Base-by-base conservation (phyloP, 768 basidiomycete species). In the Boletales sp. region DNA sequence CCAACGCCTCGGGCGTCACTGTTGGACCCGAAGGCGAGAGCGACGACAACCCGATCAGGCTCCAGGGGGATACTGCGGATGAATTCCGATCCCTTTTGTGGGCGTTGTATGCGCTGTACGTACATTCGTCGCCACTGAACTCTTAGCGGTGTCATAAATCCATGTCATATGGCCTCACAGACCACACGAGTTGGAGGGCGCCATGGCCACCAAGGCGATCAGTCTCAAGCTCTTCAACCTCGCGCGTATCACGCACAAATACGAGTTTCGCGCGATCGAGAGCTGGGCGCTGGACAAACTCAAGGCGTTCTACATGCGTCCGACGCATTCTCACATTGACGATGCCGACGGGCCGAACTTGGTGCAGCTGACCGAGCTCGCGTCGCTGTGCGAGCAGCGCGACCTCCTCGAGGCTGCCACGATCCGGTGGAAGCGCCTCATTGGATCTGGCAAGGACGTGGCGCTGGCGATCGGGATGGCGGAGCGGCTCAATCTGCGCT, bases 41-140 rank as follows among this genome's bases (percentile, higher is more conserved):
- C 58, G 80, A 82, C 62, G 74, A 75, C 54, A 71, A 73, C 35
- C 80, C 78, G 2, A 77, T 81, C 34, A 60, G 67, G 30, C 67
- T 81, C 32, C 73, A 71, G 35, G 70, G 70, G 7, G 80, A 81
- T 51, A 71, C 71, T 7, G 72, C 71, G 19, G 74, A 75, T 39
- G 74, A 78, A 42, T 79, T 81, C 56, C 69, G 76, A 11, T 78
- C 77, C 4, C 69, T 83, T 35, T 63, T 82, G 33, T 82, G 79
- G 78, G 72, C 75, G 4, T 58, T 80, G 41, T 75, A 81, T 56
- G 73, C 76, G 0, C 59, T 73, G 81, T 83, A 66, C 61, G 79
- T 73, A 44, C 42, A 44, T 46, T 46, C 40, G 35, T 34, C 49
- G 39, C 21, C 48, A 35, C 30, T 34, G 11, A 0, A 38, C 2